A percentile compares a stretch with the other conserved stretches of the same genome.
These are phyloP conservation scores for Hypocreales sp. DNA, from an alignment of 2,329 filamentous ascomycete species.

Conservation along the genomic window DNA sequence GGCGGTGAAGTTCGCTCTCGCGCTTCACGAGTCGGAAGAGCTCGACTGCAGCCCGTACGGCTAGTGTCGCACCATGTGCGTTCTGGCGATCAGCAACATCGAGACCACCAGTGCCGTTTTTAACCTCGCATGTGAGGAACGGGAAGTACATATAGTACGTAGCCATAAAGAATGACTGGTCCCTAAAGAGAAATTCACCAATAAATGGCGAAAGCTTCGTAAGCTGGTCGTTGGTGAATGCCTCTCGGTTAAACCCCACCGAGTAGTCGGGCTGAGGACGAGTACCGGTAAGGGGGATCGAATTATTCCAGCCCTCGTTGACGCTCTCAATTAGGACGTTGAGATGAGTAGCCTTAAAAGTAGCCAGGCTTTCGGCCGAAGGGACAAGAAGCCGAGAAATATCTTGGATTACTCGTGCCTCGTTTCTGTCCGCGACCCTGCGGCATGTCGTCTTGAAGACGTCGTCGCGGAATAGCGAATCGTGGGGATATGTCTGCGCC, in stretches of 20 bases:
- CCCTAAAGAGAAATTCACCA: constrained; percentile 13
- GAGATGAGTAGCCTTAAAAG: constrained; percentile 12
- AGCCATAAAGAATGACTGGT: constrained; percentile 25
- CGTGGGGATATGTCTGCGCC: constrained; percentile 13
- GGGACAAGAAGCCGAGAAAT: constrained; percentile 21
- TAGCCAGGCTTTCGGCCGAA: constrained; percentile 19
- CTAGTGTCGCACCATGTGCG: constrained; percentile 23
- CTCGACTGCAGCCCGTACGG: constrained; percentile 20
- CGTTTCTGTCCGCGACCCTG: constrained; percentile 16
- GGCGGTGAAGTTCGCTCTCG: constrained; percentile 20
- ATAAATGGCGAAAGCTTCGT: constrained; percentile 22
- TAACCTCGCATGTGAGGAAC: constrained; percentile 32
- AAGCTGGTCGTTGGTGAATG: constrained; percentile 26
- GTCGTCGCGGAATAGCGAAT: constrained; percentile 21
- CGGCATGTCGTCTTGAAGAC: constrained; percentile 18
- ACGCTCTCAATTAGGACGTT: constrained; percentile 20
- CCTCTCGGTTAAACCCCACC: constrained; percentile 21
- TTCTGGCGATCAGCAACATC: constrained; percentile 23
- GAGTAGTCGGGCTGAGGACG: constrained; percentile 28
- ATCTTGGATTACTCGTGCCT: constrained; percentile 19
- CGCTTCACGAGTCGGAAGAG: constrained; percentile 20
- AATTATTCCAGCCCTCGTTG: constrained; percentile 25
- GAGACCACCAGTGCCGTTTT: constrained; percentile 21
- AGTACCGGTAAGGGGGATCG: constrained; percentile 17
- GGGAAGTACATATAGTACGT: constrained; percentile 33